Evolutionary conservation across 176 grass and related monocot species (phyloP).

Genomic region (Raddia guianensis): DNA sequence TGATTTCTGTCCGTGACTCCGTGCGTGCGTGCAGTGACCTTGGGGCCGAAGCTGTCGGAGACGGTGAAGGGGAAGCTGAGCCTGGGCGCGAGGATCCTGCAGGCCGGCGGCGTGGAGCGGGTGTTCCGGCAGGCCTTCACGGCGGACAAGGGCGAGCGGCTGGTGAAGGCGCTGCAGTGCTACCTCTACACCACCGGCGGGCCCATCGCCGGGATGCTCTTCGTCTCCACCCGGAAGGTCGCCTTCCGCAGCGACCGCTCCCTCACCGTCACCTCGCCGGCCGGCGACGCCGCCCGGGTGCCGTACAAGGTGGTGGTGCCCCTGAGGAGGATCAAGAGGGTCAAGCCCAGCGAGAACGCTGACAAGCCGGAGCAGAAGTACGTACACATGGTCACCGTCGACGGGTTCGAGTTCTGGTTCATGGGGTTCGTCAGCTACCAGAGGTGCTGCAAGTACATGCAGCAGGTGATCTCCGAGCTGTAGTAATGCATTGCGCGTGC

Average conservation of each 20-base stretch:
- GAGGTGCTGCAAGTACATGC: conserved; percentile 68
- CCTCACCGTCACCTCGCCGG: conserved; percentile 57
- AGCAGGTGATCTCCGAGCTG: conserved; percentile 51
- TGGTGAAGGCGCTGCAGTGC: conserved; percentile 74
- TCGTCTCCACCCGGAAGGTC: conserved; percentile 73
- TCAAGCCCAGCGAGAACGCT: conserved; percentile 57
- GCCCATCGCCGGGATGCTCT: conserved; percentile 84
- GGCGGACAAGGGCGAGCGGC: conserved; percentile 63
- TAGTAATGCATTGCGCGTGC: background rate
- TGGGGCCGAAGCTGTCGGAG: conserved; percentile 75
- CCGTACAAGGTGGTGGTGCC: conserved; percentile 84
- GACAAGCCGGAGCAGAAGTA: conserved; percentile 85
- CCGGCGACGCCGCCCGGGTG: conserved; percentile 58
- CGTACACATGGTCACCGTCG: conserved; percentile 68
- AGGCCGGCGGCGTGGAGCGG: conserved; percentile 75
- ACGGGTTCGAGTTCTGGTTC: conserved; percentile 75
- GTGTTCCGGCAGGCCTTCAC: conserved; percentile 72
- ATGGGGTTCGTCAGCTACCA: conserved; percentile 73
- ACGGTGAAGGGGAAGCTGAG: conserved; percentile 82
- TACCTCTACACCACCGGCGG: conserved; percentile 90
- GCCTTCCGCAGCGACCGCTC: conserved; percentile 89
- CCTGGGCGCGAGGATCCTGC: conserved; percentile 65
- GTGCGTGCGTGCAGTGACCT: conserved; percentile 48
- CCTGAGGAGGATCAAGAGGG: conserved; percentile 54
- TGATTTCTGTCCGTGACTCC: background rate